Percentiles rank a stretch among this genome's conserved stretches.
These are phyloP conservation scores for Cardamine resedifolia DNA, from an alignment of 345 rosid species.

Conservation along the genomic window DNA sequence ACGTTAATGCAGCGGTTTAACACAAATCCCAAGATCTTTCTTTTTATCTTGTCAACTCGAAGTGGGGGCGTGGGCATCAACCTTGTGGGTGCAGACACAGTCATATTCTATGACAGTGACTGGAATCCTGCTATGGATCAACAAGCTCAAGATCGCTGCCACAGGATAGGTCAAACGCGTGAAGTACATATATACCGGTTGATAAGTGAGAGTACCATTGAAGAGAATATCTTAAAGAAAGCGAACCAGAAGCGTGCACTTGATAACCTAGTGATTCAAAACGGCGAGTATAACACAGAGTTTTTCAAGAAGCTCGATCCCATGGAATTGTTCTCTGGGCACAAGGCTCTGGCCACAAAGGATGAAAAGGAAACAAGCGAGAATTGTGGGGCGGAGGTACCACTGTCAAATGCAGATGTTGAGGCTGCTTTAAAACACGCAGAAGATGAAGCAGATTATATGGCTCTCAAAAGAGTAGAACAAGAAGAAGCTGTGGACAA, in stretches of 20 bases:
- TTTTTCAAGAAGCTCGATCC: constrained; percentile 99
- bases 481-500: constrained; percentile 99
- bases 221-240: constrained; percentile 95
- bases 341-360: constrained; percentile 56
- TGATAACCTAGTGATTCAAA: constrained; percentile 95
- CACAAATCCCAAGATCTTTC: constrained; percentile 95
- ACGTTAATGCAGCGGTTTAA: constrained; percentile 99
- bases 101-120: constrained; percentile 98
- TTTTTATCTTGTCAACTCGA: constrained; percentile 96
- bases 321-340: constrained; percentile 90
- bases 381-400: constrained; percentile 48
- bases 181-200: constrained; percentile 95
- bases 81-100: constrained; percentile 99
- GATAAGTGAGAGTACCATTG: constrained; percentile 98
- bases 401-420: constrained; percentile 86
- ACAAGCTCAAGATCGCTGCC: constrained; percentile 99
- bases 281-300: constrained; percentile 96
- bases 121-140: constrained; percentile 99
- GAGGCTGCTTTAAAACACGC: constrained; percentile 97
- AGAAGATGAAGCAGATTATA: constrained; percentile 99
- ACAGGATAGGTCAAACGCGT: constrained; percentile 99
- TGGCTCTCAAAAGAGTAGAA: constrained; percentile 98
- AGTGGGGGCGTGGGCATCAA: constrained; percentile 99
- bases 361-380: constrained; percentile 57
- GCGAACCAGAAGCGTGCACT: constrained; percentile 99